Conservation (phyloP, 192 early-diverging fungal genomes). For the Podila epicladia region DNA sequence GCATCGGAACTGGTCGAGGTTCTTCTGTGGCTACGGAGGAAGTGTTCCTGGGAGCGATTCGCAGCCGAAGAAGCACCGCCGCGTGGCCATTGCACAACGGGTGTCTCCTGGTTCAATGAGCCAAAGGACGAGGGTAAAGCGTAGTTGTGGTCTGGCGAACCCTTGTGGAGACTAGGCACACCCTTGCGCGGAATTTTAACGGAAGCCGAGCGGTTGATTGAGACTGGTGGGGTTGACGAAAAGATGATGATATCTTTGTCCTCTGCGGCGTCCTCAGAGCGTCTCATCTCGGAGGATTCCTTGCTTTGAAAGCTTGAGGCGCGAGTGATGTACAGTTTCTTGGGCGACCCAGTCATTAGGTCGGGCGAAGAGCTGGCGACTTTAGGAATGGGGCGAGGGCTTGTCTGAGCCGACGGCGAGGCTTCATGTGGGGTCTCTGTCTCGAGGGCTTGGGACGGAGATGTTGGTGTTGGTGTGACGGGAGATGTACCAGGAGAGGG, state of each 20-base stretch:
- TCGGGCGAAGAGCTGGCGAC: neutral
- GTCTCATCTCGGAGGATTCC: conserved; percentile 10
- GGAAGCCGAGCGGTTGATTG: conserved; percentile 24
- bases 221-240: conserved; percentile 41
- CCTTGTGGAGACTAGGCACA: conserved; percentile 23
- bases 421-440: no score
- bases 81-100: conserved; percentile 43
- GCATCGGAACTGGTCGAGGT: conserved; percentile 42
- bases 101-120: conserved; percentile 25
- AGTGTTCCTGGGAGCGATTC: conserved; percentile 44
- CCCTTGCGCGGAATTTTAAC: conserved; percentile 16
- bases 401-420: neutral
- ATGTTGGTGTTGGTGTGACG: neutral
- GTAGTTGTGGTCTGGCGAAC: conserved; percentile 29
- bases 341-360: conserved; percentile 1
- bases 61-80: conserved; percentile 39
- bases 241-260: conserved; percentile 51
- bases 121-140: conserved; percentile 7
- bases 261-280: neutral
- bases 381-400: neutral
- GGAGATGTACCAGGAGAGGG: neutral
- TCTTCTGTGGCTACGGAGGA: conserved; percentile 31
- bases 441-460: neutral
- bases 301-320: conserved; percentile 41
- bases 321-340: conserved; percentile 26